Evolutionary conservation across 768 basidiomycete species (phyloP).

Genomic region (Agaricus subrufescens): DNA sequence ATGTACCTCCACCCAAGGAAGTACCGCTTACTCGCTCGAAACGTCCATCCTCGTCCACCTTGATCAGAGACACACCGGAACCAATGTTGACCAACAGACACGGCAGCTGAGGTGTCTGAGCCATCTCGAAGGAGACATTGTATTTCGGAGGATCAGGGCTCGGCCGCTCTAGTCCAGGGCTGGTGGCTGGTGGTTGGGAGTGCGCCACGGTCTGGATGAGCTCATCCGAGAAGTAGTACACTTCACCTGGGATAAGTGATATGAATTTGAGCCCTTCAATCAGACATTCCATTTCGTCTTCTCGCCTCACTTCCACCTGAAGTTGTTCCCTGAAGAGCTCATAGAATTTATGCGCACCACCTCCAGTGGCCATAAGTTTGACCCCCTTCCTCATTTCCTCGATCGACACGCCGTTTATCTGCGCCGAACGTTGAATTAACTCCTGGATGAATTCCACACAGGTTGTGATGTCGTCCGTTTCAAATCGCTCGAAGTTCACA

Average conservation of each 20-base stretch:
- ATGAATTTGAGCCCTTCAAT: slow-evolving; percentile 97
- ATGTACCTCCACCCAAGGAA: slow-evolving; percentile 92
- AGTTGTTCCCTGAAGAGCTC: slow-evolving; percentile 71
- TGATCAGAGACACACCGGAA: slow-evolving; percentile 95
- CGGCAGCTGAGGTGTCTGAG: slow-evolving; percentile 85
- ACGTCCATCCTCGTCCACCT: slow-evolving; percentile 90
- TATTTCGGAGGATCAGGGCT: slow-evolving; percentile 88
- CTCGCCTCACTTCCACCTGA: slow-evolving; percentile 79
- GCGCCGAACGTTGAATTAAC: slow-evolving; percentile 82
- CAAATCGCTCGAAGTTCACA: slow-evolving; percentile 95
- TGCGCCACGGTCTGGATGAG: slow-evolving; percentile 69
- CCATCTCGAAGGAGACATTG: slow-evolving; percentile 80
- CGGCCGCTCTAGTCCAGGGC: slow-evolving; percentile 63
- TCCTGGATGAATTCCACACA: slow-evolving; percentile 85
- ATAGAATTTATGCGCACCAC: slow-evolving; percentile 94
- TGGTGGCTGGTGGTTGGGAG: slow-evolving; percentile 12
- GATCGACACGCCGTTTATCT: slow-evolving; percentile 80
- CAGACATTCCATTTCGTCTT: slow-evolving; percentile 99
- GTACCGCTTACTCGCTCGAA: slow-evolving; percentile 98
- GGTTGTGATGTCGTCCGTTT: slow-evolving; percentile 82
- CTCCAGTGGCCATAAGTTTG: slow-evolving; percentile 97
- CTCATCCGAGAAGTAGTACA: slow-evolving; percentile 98
- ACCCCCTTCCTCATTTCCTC: slow-evolving; percentile 90
- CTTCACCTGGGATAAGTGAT: slow-evolving; percentile 93
- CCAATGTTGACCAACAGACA: slow-evolving; percentile 98